Evolutionary conservation across 768 basidiomycete genomes (phyloP).

Genomic region (Boletus tylopilopsis): DNA sequence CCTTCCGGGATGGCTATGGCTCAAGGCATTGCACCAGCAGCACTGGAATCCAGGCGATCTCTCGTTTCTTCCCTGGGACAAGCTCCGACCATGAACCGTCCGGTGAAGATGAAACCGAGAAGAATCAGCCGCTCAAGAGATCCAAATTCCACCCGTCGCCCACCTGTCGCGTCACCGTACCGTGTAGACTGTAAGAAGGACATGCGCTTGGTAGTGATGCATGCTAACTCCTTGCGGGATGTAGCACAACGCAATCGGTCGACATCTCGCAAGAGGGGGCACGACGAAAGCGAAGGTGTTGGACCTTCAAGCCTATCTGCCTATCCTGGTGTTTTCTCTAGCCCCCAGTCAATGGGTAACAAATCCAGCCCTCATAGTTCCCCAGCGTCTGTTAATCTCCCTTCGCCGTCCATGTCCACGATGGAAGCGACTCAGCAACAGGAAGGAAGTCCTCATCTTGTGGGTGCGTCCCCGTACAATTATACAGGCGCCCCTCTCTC

Average conservation of each 20-base stretch:
- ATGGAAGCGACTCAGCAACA: constrained; percentile 42
- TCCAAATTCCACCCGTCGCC: constrained; percentile 47
- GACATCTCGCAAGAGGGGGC: constrained; percentile 68
- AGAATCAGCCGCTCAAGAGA: constrained; percentile 60
- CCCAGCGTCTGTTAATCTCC: constrained; percentile 66
- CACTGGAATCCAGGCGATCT: constrained; percentile 53
- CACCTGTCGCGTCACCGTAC: constrained; percentile 60
- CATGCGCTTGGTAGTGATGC: not conserved
- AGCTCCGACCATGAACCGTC: constrained; percentile 44
- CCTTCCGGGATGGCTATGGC: constrained; percentile 23
- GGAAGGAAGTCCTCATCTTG: constrained; percentile 55
- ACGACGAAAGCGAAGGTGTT: constrained; percentile 57
- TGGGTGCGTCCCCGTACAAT: constrained; percentile 42
- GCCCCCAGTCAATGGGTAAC: constrained; percentile 43
- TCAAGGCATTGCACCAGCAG: constrained; percentile 30
- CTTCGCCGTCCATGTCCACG: constrained; percentile 61
- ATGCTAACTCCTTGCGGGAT: constrained; percentile 16
- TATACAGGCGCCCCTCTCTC: constrained; percentile 46
- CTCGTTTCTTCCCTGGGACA: constrained; percentile 41
- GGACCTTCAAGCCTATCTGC: constrained; percentile 39
- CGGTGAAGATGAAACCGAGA: constrained; percentile 47
- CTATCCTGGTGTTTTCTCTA: constrained; percentile 55
- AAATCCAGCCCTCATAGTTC: constrained; percentile 69
- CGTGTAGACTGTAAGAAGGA: constrained; percentile 56
- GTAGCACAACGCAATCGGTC: constrained; percentile 69